Evolutionary conservation across 179 eudicot genomes (phyloP), one percentile per base, ranked within the genome.

Genomic region (Gypsophila paniculata): DNA sequence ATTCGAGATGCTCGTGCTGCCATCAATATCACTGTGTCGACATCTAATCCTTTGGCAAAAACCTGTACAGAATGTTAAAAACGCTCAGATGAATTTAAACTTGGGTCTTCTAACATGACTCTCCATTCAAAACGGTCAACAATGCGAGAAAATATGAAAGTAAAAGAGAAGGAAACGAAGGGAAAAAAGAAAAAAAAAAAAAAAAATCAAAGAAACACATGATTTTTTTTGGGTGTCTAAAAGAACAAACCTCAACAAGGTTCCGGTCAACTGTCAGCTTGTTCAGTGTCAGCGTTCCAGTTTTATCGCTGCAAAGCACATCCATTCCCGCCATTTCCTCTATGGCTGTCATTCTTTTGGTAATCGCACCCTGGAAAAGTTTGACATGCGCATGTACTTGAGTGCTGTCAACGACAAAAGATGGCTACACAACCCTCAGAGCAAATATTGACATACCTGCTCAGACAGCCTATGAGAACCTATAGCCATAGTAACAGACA

Each of bases 241-340:
- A n/a, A 36, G 6, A 36, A 46, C 65, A 51, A 29, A 86, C 96
- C 85, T 90, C 91, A 65, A 86, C 79, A 36, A 88, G 93, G 74
- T 81, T 88, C 74, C 85, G 85, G 78, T 90, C 96, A 80, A 90
- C 91, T 18, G 93, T 79, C 32, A 90, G 87, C 75, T 84, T 88
- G 83, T 90, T 90, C 63, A 90, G 73, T 13, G 96, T 90, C 70
- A 88, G 68, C 42, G 93, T 90, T 72, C 96, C 93, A 18, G 93
- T 90, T 75, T 88, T 90, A 74, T 90, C 96, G 57, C 89, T 88
- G 82, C 96, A 90, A 65, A 90, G 91, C 61, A 90, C 96, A 68
- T 90, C 96, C 96, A 90, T 90, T 61, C 96, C 96, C 0, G 96
- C 96, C 96, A 90, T 88, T 72, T 90, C 96, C 73, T 90, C 96